These are phyloP conservation scores for Colletotrichum ledebouriae DNA, from an alignment of 2,329 filamentous ascomycete genomes.

Conservation along the genomic window DNA sequence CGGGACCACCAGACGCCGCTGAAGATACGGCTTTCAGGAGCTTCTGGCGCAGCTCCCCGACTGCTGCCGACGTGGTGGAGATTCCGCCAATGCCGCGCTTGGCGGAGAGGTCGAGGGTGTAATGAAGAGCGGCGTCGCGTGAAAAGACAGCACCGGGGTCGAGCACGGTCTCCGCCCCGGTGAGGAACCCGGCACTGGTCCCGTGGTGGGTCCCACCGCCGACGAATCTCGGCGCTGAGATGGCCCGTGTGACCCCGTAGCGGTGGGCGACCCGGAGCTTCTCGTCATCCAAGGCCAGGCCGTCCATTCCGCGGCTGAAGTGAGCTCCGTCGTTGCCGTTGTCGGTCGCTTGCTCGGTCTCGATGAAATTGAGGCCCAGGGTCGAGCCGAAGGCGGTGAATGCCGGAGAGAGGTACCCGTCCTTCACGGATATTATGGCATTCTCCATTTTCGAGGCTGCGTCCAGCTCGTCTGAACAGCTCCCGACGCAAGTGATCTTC, in stretches of 20 bases:
- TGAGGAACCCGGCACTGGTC: constrained; percentile 70
- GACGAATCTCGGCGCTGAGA: constrained; percentile 66
- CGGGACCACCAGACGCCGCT: constrained; percentile 51
- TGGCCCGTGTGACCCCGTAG: constrained; percentile 70
- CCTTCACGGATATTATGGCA: constrained; percentile 61
- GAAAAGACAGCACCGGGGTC: constrained; percentile 65
- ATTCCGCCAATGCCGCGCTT: constrained; percentile 57
- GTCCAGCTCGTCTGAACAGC: constrained; percentile 61
- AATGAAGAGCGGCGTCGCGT: constrained; percentile 68
- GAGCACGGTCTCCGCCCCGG: constrained; percentile 60
- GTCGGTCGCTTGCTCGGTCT: constrained; percentile 67
- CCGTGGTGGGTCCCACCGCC: constrained; percentile 63
- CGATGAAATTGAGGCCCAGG: constrained; percentile 74
- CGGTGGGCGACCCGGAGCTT: constrained; percentile 65
- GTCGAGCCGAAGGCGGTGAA: constrained; percentile 72
- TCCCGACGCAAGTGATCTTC: constrained; percentile 69
- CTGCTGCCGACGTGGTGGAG: constrained; percentile 65
- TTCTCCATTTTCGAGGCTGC: constrained; percentile 50
- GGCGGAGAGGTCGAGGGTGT: constrained; percentile 64
- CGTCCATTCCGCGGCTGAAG: constrained; percentile 72
- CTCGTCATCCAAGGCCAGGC: constrained; percentile 67
- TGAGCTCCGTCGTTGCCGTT: constrained; percentile 60
- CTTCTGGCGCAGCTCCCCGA: constrained; percentile 65
- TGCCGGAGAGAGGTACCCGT: constrained; percentile 71
- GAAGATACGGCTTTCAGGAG: constrained; percentile 64